Conservation (phyloP, 768 basidiomycete species). For the Pleurotus sapidus region DNA sequence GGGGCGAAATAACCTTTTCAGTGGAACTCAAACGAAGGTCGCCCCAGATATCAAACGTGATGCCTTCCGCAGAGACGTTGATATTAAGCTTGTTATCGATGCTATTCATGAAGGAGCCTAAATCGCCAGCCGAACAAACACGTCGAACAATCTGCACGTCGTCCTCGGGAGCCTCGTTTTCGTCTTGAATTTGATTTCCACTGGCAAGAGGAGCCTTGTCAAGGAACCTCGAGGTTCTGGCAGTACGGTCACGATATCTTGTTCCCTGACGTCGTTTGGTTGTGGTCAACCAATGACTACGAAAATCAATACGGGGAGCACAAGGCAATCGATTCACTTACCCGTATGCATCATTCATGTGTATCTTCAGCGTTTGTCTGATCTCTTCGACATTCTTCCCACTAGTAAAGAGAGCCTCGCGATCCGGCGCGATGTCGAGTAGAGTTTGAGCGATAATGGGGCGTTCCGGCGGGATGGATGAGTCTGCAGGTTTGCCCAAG, state of each 20-base stretch:
- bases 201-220: slow-evolving; percentile 3
- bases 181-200: not conserved
- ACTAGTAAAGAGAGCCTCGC: slow-evolving; percentile 26
- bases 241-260: slow-evolving; percentile 20
- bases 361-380: slow-evolving; percentile 27
- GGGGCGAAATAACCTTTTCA: slow-evolving; percentile 31
- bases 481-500: slow-evolving; percentile 10
- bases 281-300: slow-evolving; percentile 33
- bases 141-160: slow-evolving; percentile 19
- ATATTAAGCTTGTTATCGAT: slow-evolving; percentile 12
- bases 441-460: slow-evolving; percentile 22
- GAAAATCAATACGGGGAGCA: not conserved
- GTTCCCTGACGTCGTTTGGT: slow-evolving; percentile 19
- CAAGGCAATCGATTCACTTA: slow-evolving; percentile 10
- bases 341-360: slow-evolving; percentile 15
- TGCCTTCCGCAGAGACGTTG: slow-evolving; percentile 8
- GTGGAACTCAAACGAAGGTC: slow-evolving; percentile 21
- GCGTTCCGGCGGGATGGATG: slow-evolving; percentile 21
- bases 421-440: slow-evolving; percentile 31
- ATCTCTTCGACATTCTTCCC: slow-evolving; percentile 25
- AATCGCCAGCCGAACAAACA: slow-evolving; percentile 22
- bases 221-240: slow-evolving; percentile 22
- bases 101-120: slow-evolving; percentile 14
- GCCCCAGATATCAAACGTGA: slow-evolving; percentile 21
- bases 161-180: slow-evolving; percentile 7